phyloP scores from a whole-genome alignment of 169 alveolate species.

The Plasmodium inui region DNA sequence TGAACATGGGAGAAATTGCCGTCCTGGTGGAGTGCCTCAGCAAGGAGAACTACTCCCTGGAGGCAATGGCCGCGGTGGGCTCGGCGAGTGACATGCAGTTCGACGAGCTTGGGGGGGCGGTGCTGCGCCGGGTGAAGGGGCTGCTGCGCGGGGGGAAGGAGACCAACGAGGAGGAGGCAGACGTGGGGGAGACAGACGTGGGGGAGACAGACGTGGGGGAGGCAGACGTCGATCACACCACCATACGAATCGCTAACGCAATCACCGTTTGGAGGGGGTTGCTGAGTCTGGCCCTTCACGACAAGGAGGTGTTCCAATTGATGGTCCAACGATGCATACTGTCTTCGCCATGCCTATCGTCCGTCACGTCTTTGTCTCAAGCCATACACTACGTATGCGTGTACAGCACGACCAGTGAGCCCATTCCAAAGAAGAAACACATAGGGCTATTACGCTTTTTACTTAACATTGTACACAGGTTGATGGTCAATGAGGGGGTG shows the following conservation, averaged over 20 bases:
- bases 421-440: background rate
- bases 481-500: constrained; percentile 15
- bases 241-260: background rate
- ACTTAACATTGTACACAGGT: constrained; percentile 5
- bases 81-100: background rate
- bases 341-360: background rate
- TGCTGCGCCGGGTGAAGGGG: background rate
- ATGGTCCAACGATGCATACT: constrained; percentile 20
- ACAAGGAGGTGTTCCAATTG: constrained; percentile 1
- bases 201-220: background rate
- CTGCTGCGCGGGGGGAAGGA: background rate
- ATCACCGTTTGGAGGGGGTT: constrained; percentile 14
- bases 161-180: background rate
- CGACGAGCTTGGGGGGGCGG: background rate
- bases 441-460: constrained; percentile 7
- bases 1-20: constrained; percentile 15
- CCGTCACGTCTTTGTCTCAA: constrained; percentile 16
- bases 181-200: background rate
- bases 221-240: background rate
- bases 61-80: background rate
- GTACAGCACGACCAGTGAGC: background rate
- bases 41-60: constrained; percentile 39
- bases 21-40: constrained; percentile 18
- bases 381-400: constrained; percentile 34
- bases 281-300: background rate